Evolutionary conservation across 345 rosid species (phyloP), one percentile per base, ranked within the genome.

Genomic region (Pistacia atlantica): DNA sequence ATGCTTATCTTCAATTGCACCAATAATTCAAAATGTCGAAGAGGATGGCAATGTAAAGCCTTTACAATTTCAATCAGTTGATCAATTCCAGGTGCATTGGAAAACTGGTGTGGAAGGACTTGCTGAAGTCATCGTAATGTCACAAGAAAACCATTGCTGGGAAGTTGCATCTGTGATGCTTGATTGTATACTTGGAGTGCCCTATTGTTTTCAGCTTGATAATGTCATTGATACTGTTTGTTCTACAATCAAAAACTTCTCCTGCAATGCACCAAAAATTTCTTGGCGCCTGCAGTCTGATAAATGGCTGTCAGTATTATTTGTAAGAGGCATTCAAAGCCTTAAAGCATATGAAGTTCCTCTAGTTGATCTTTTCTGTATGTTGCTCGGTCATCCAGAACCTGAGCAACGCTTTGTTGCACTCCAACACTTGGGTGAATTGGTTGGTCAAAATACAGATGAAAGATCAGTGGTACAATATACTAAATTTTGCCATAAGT

Each of bases 341-440:
- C 86, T 84, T 75, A 71, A 76, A 74, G 92, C 86, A 78, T 83
- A 78, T 76, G 84, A 86, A 78, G 77, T 79, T 84, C 78, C 87
- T 73, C 76, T 93, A 52, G 81, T 81, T 80, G 87, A 93, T 85
- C 79, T 93, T 48, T 88, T 88, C 69, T 76, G 82, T 68, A 42
- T 83, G 12, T 75, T 93, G 86, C 86, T 93, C 68, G 85, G 87
- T 74, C 91, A 91, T 87, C 69, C 87, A 74, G 97, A 93, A 86
- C 97, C 97, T 2, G 97, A 93, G 81, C 97, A 93, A 76, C 89
- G 93, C 14, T 77, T 86, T 64, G 82, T 89, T 71, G 93, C 83
- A n/a, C 89, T 93, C 73, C 88, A 75, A 79, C 90, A 87, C 80
- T 81, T 93, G 75, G 89, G 87, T 70, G 84, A 84, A 83, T 73